These are phyloP conservation scores for Agrocybe pediades DNA, from an alignment of 768 basidiomycete genomes.

Conservation along the genomic window DNA sequence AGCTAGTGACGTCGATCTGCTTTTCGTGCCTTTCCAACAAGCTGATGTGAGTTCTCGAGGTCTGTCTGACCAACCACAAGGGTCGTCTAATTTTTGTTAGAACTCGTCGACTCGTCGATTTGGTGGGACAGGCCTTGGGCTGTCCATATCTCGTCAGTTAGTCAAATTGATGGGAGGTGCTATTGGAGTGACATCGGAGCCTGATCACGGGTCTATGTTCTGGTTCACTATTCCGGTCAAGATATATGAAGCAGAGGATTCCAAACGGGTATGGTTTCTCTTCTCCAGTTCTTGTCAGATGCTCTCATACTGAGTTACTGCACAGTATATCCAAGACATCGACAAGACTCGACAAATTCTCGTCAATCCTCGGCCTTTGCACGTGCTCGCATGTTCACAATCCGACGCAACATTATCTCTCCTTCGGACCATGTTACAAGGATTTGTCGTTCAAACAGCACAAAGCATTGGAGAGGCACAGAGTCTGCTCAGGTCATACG, in stretches of 20 bases:
- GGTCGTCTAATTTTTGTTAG: constrained; percentile 26
- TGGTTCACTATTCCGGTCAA: constrained; percentile 77
- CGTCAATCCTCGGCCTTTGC: constrained; percentile 45
- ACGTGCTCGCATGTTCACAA: constrained; percentile 57
- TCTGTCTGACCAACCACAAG: too few species aligned
- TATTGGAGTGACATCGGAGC: constrained; percentile 69
- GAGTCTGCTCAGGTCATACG: constrained; percentile 35
- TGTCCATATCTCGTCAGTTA: constrained; percentile 73
- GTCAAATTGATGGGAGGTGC: constrained; percentile 78
- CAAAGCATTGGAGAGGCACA: constrained; percentile 49
- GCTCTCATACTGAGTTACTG: too few species aligned
- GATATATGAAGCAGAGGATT: constrained; percentile 55
- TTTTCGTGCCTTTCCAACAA: constrained; percentile 79
- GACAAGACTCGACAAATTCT: constrained; percentile 48
- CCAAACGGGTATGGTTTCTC: constrained; percentile 45
- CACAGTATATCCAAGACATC: constrained; percentile 48
- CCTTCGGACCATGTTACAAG: constrained; percentile 56
- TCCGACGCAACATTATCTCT: constrained; percentile 60
- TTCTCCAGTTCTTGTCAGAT: too few species aligned
- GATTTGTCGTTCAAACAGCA: constrained; percentile 49
- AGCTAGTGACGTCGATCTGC: constrained; percentile 61
- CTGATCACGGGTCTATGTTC: constrained; percentile 66
- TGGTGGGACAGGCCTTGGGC: constrained; percentile 76
- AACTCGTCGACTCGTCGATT: constrained; percentile 77
- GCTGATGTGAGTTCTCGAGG: constrained; percentile 48